Evolutionary conservation across 495 filamentous ascomycete species (phyloP).

Genomic region (Cercophora scortea): DNA sequence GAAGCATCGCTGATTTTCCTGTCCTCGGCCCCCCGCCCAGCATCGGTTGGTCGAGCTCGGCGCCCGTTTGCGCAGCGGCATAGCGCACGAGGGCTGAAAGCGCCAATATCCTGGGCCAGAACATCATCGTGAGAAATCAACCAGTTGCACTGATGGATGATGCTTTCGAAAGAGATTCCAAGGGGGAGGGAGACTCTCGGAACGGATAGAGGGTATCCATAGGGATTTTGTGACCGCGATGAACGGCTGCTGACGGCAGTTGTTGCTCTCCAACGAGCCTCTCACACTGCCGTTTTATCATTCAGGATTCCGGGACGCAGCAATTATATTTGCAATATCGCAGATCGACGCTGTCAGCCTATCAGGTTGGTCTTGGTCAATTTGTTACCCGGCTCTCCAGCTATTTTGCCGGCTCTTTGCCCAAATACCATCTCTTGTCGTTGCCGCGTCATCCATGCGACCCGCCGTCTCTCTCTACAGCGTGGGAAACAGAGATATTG

Average conservation of each 20-base stretch:
- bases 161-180: not conserved
- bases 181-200: not conserved
- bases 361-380: not conserved
- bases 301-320: not conserved
- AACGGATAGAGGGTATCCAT: not conserved
- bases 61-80: constrained; percentile 1
- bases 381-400: not conserved
- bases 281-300: not conserved
- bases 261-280: not conserved
- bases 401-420: constrained; percentile 4
- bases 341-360: not conserved
- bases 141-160: no score
- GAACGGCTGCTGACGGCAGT: not conserved
- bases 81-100: constrained; percentile 4
- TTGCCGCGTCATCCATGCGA: no score
- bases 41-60: constrained; percentile 9
- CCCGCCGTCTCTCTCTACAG: no score
- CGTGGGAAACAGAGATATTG: no score
- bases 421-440: no score
- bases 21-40: constrained; percentile 3
- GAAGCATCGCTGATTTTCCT: constrained; percentile 11
- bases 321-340: constrained; percentile 6
- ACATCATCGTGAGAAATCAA: not conserved
- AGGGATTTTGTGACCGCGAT: not conserved
- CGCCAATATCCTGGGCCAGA: constrained; percentile 2